Conservation (phyloP, 768 basidiomycete genomes). For the Daedaleopsis nitida region DNA sequence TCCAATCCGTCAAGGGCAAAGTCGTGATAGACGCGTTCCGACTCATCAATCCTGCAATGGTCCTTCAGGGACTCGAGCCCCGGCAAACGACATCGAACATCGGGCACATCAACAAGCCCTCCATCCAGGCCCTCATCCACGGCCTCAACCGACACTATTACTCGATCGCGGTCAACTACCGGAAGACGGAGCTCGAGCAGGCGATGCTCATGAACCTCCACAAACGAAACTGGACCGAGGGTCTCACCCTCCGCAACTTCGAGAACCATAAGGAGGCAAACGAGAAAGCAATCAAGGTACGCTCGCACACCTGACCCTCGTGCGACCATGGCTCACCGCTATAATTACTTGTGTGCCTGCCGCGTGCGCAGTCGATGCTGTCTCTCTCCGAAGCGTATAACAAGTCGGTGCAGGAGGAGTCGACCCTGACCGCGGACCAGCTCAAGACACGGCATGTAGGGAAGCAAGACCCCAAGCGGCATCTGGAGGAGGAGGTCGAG, state of each 20-base stretch:
- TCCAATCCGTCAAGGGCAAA: constrained; percentile 98
- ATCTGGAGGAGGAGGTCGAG: constrained; percentile 96
- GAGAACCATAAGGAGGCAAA: constrained; percentile 84
- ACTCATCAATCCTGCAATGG: constrained; percentile 88
- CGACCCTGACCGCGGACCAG: constrained; percentile 90
- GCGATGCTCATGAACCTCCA: constrained; percentile 99
- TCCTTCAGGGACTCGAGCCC: constrained; percentile 91
- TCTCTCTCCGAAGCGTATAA: constrained; percentile 92
- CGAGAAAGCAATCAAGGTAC: constrained; percentile 92
- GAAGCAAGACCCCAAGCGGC: constrained; percentile 97
- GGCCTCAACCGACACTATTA: constrained; percentile 98
- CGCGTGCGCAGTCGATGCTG: constrained; percentile 77
- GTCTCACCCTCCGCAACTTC: constrained; percentile 90
- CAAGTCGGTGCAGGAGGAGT: constrained; percentile 97
- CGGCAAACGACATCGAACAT: constrained; percentile 98
- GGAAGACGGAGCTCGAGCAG: constrained; percentile 98
- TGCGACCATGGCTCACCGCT: constrained; percentile 19
- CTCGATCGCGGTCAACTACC: constrained; percentile 95
- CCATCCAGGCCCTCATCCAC: constrained; percentile 97
- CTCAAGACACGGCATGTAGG: constrained; percentile 97
- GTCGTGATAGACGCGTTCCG: constrained; percentile 99
- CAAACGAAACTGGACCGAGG: constrained; percentile 99
- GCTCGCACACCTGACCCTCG: constrained; percentile 30
- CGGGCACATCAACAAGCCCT: constrained; percentile 99
- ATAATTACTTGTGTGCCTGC: constrained; percentile 6